Evolutionary conservation across 106 monocot species (phyloP), one percentile per base, ranked within the genome.

Genomic region (Allium sativum): DNA sequence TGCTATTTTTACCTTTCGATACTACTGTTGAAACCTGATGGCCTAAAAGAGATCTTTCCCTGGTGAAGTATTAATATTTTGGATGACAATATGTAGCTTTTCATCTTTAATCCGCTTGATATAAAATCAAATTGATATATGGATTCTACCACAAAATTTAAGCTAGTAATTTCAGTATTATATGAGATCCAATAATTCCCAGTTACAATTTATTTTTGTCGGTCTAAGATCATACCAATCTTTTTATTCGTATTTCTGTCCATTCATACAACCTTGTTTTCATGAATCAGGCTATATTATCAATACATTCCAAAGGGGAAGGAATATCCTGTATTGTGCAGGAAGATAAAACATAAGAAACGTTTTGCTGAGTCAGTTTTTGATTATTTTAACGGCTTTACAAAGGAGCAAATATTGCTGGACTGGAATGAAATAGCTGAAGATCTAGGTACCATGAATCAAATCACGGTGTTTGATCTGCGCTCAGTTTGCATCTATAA

Each of bases 401-500:
- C n/a, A 56, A 77, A 78, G 31, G 85, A 83, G 55, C 72, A 91
- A 67, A 56, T 79, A 62, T 80, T 96, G 73, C 87, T 96, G 42
- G 79, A 91, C 59, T 96, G 96, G 90, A 96, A 96, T 74, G 73
- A 84, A 67, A 70, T 96, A 72, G 91, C 91, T 8, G 84, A 91
- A 72, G 55, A 84, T 51, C 79, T 71, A 78, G 96, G 96, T 70
- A 71, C 31, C 31, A 31, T 31, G 31, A 31, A 31, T 31, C 5
- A 2, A 31, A 5, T 31, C 31, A 31, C 5, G 31, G 31, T 31
- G 31, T 31, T 31, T 31, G 31, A 31, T 31, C 0, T 44, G 48
- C 22, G 9, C n/a, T 63, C 13, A 7, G 15, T 55, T 70, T 53
- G 13, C 12, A 12, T 0, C 10, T 19, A 42, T 4, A 1, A n/a